These are phyloP conservation scores for Tremella yokohamensis DNA, from an alignment of 768 basidiomycete genomes.

Conservation along the genomic window DNA sequence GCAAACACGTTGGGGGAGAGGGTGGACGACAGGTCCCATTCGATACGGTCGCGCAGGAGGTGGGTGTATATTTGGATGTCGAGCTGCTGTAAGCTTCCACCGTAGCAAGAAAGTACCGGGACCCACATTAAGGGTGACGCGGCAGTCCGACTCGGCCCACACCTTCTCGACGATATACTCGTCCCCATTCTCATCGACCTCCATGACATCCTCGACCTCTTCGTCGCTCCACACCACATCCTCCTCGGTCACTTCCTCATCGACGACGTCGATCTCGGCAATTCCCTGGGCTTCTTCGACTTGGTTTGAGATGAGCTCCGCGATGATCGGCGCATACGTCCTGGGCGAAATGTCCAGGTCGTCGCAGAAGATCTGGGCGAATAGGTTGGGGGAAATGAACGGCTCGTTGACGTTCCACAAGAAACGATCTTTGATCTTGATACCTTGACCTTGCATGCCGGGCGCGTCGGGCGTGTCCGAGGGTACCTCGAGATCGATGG, in stretches of 20 bases:
- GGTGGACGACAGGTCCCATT: constrained; percentile 86
- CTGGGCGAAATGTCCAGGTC: constrained; percentile 73
- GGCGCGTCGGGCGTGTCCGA: constrained; percentile 70
- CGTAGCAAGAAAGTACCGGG: constrained; percentile 5
- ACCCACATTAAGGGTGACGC: constrained; percentile 54
- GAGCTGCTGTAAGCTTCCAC: constrained; percentile 65
- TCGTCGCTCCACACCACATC: constrained; percentile 42
- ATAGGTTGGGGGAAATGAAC: constrained; percentile 77
- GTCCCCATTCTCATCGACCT: constrained; percentile 11
- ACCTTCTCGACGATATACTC: constrained; percentile 27
- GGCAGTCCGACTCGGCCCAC: constrained; percentile 50
- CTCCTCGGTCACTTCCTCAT: constrained; percentile 53
- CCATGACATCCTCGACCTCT: constrained; percentile 24
- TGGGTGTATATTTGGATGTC: constrained; percentile 93
- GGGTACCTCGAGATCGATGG: constrained; percentile 92
- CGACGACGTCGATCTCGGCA: constrained; percentile 60
- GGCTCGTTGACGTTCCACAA: constrained; percentile 87
- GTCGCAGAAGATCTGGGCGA: constrained; percentile 79
- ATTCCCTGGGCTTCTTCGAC: constrained; percentile 83
- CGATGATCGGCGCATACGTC: constrained; percentile 71
- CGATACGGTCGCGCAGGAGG: constrained; percentile 90
- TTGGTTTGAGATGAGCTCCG: constrained; percentile 83
- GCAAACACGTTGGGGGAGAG: constrained; percentile 85
- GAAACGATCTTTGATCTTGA: constrained; percentile 89
- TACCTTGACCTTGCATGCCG: constrained; percentile 57